These are phyloP conservation scores for Monosporascus sp. DNA, from an alignment of 2,329 filamentous ascomycete genomes.

Conservation along the genomic window DNA sequence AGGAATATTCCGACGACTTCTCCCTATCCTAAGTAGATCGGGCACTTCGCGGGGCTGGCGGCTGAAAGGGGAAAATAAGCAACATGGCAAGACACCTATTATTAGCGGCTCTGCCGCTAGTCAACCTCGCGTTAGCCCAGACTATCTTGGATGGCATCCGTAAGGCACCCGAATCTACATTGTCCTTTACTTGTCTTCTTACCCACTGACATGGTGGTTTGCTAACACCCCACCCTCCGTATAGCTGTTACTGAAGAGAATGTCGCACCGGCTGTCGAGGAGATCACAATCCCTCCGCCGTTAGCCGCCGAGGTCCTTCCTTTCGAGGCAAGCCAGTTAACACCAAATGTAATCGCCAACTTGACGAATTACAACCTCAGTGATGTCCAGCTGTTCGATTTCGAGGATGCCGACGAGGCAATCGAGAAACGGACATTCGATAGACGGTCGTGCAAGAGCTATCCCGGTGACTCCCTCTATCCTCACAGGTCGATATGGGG, in stretches of 20 bases:
- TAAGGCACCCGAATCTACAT: constrained; percentile 3
- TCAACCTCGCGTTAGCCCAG: constrained; percentile 10
- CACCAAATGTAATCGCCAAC: constrained; percentile 16
- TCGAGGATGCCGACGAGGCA: constrained; percentile 6
- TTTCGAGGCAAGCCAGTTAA: constrained; percentile 13
- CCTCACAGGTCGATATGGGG: constrained; percentile 24
- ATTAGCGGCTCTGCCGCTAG: constrained; percentile 12
- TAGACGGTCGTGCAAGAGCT: constrained; percentile 19
- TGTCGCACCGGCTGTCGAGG: constrained; percentile 12
- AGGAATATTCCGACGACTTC: no score
- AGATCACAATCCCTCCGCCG: constrained; percentile 4
- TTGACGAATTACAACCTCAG: constrained; percentile 18
- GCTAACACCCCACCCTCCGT: constrained; percentile 6
- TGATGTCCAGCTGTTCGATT: constrained; percentile 20
- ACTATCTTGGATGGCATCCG: constrained; percentile 10
- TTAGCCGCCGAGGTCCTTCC: constrained; percentile 9
- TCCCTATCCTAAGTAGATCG: no score
- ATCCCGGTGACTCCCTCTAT: constrained; percentile 24
- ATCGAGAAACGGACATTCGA: constrained; percentile 3
- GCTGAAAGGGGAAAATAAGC: no score
- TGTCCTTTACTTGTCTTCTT: not conserved
- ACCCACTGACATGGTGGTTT: constrained; percentile 1
- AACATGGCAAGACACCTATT: constrained; percentile 7
- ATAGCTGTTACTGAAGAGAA: constrained; percentile 8
- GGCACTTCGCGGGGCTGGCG: no score